Conservation (phyloP, 2,329 filamentous ascomycete genomes). For the Tolypocladium sp. region DNA sequence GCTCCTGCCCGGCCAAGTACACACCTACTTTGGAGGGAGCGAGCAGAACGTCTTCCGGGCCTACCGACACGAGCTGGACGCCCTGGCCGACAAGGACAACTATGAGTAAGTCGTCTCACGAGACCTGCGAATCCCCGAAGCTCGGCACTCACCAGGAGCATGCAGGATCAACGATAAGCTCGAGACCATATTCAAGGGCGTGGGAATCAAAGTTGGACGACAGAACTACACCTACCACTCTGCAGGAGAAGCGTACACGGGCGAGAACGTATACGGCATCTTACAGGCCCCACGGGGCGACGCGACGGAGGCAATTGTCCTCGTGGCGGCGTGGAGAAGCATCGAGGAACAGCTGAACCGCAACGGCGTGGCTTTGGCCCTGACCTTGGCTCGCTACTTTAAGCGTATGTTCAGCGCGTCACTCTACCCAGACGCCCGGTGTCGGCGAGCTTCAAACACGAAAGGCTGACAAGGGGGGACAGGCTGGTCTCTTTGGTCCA, state of each 20-base stretch:
- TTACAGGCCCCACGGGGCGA: slow-evolving; percentile 90
- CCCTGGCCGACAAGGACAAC: slow-evolving; percentile 44
- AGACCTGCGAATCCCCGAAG: not conserved
- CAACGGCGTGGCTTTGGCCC: slow-evolving; percentile 75
- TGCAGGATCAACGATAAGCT: slow-evolving; percentile 59
- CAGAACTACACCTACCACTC: slow-evolving; percentile 84
- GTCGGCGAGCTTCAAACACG: not conserved
- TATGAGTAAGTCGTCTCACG: slow-evolving; percentile 32
- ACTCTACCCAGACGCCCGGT: not conserved
- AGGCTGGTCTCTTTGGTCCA: slow-evolving; percentile 97
- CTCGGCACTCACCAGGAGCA: not conserved
- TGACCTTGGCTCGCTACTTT: slow-evolving; percentile 89
- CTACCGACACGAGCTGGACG: slow-evolving; percentile 75
- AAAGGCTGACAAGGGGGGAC: slow-evolving; percentile 9
- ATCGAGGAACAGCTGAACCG: slow-evolving; percentile 70
- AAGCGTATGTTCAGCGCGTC: slow-evolving; percentile 47
- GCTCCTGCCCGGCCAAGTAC: slow-evolving; percentile 87
- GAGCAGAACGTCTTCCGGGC: slow-evolving; percentile 92
- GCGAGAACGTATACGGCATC: slow-evolving; percentile 89
- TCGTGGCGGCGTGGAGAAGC: slow-evolving; percentile 84
- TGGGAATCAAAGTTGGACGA: slow-evolving; percentile 77
- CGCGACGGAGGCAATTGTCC: slow-evolving; percentile 91
- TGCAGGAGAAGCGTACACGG: slow-evolving; percentile 62
- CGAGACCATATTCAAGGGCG: slow-evolving; percentile 63
- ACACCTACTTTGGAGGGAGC: slow-evolving; percentile 94